Evolutionary conservation across 179 eudicot genomes (phyloP), one percentile per base, ranked within the genome.

Genomic region (Corrigiola litoralis): DNA sequence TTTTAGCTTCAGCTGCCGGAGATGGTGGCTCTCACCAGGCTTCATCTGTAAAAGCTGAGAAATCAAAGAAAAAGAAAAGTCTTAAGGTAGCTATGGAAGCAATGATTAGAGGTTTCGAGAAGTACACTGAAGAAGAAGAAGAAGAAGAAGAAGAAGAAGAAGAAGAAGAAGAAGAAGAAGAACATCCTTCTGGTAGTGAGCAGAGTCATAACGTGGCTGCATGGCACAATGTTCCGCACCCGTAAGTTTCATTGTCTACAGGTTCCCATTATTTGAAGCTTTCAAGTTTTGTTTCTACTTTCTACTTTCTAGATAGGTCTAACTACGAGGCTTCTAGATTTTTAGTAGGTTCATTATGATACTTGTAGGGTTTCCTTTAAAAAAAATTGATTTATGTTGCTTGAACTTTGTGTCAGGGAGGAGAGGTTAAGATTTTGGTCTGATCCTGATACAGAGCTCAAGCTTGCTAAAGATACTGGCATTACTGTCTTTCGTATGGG

Each of bases 361-460:
- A 23, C 14, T 16, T 29, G 65, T 47, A 24, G 40, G 5, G 25
- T 61, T 67, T 16, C 13, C 31, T 20, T 61, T 41, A 48, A 51
- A 45, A 73, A 51, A 45, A 73, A 41, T 52, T 42, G 16, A 56
- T 63, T 56, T 62, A 42, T 58, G 20, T 45, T 67, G 51, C 59
- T 28, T 58, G 56, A 54, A 64, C 50, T 76, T 47, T n/a, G 40
- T 84, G 76, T 76, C 84, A 94, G 99, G 94, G 82, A 94, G 85
- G 99, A 94, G 86, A 86, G 99, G 78, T 75, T 94, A 64, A 81
- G 87, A 78, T 94, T 94, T 82, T 94, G 99, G 99, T 90, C 97
- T 40, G 99, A 94, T 75, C 99, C 99, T 62, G 99, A 94, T 70
- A 80, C 82, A 21, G 97, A 94, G 64, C 76, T 94, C 53, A 80